Percentiles rank a stretch among this genome's conserved stretches.
Conservation (phyloP, 2,329 filamentous ascomycete genomes). For the Colletotrichum lindemuthianum region DNA sequence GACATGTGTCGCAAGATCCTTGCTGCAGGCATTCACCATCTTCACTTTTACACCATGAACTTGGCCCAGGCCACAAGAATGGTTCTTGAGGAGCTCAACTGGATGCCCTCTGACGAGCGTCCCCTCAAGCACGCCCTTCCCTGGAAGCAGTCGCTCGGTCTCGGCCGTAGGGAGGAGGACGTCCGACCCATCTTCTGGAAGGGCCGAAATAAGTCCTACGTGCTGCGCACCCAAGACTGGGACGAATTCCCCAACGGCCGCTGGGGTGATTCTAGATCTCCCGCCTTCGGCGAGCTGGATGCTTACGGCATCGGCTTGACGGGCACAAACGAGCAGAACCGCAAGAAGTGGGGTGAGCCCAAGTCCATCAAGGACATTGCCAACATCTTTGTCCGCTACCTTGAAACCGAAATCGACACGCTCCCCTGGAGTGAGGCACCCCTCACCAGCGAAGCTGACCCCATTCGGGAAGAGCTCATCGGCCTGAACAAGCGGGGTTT, state of each 20-base stretch:
- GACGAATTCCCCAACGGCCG: constrained; percentile 98
- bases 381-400: constrained; percentile 84
- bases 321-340: constrained; percentile 94
- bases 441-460: constrained; percentile 83
- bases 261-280: constrained; percentile 97
- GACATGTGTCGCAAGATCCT: constrained; percentile 91
- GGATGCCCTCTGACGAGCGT: constrained; percentile 80
- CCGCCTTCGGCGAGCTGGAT: constrained; percentile 94
- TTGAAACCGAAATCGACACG: constrained; percentile 81
- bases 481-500: constrained; percentile 87
- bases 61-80: constrained; percentile 92
- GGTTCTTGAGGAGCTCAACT: constrained; percentile 88
- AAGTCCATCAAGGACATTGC: constrained; percentile 82
- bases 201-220: constrained; percentile 94
- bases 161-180: constrained; percentile 90
- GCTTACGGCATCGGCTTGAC: constrained; percentile 93
- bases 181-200: constrained; percentile 99
- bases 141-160: constrained; percentile 93
- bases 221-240: constrained; percentile 96
- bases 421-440: constrained; percentile 95
- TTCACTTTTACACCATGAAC: constrained; percentile 99
- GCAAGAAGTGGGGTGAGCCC: constrained; percentile 93
- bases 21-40: constrained; percentile 81
- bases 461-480: constrained; percentile 80
- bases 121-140: constrained; percentile 91